These are phyloP conservation scores for Pilaira anomala DNA, from an alignment of 192 early-diverging fungal species.

Conservation along the genomic window DNA sequence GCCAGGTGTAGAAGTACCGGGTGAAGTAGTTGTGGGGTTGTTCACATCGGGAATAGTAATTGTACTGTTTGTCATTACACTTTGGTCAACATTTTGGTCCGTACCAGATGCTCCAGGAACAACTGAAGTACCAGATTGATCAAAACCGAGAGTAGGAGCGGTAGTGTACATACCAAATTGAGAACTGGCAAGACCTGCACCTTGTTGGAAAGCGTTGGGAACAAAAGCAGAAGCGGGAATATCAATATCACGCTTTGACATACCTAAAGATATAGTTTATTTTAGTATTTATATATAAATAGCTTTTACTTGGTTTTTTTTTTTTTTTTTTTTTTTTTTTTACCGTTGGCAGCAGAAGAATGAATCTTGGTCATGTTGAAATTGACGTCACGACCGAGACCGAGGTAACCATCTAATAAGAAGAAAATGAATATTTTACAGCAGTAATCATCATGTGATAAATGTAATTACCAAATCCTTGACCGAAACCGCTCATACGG, in stretches of 20 bases:
- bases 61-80: neutral
- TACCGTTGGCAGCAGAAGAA: slow-evolving; percentile 12
- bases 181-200: slow-evolving; percentile 25
- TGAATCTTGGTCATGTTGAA: slow-evolving; percentile 24
- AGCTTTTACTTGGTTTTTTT: neutral
- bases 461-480: slow-evolving; percentile 23
- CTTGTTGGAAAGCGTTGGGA: slow-evolving; percentile 27
- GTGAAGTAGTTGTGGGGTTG: neutral
- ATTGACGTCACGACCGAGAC: slow-evolving; percentile 32
- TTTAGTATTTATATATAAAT: neutral
- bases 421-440: no score
- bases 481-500: slow-evolving; percentile 31
- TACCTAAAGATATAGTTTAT: neutral
- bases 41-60: neutral
- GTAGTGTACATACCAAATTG: slow-evolving; percentile 38
- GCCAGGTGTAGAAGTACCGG: neutral
- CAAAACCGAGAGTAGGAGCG: slow-evolving; percentile 1
- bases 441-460: no score
- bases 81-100: neutral
- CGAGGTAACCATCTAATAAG: slow-evolving; percentile 31
- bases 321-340: neutral
- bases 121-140: slow-evolving; percentile 6
- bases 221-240: slow-evolving; percentile 22
- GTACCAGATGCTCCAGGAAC: neutral
- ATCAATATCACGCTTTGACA: slow-evolving; percentile 22